Conservation (phyloP, 345 rosid genomes). For the Salix purpurea region DNA sequence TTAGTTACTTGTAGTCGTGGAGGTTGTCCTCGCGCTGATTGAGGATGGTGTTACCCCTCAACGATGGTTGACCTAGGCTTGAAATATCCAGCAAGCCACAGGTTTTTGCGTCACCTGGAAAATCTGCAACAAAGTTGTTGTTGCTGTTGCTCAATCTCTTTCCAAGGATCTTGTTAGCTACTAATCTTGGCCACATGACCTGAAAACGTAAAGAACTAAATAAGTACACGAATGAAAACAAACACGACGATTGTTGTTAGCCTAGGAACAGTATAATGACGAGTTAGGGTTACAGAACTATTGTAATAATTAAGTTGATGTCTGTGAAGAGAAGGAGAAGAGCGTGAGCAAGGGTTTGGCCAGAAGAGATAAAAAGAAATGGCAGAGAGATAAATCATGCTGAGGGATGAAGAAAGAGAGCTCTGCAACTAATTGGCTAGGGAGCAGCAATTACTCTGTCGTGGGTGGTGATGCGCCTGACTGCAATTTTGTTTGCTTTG, state of each 20-base stretch:
- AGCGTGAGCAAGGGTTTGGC: not conserved
- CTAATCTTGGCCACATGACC: slow-evolving; percentile 81
- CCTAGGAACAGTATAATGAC: not conserved
- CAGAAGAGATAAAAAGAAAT: slow-evolving; percentile 21
- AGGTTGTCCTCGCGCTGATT: slow-evolving; percentile 34
- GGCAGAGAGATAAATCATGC: slow-evolving; percentile 21
- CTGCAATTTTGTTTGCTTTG: not conserved
- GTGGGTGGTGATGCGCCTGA: slow-evolving; percentile 28
- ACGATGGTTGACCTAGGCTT: slow-evolving; percentile 28
- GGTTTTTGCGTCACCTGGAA: slow-evolving; percentile 35
- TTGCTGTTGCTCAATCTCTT: slow-evolving; percentile 70
- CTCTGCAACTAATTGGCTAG: slow-evolving; percentile 45
- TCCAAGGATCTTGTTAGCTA: slow-evolving; percentile 61
- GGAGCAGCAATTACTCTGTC: slow-evolving; percentile 34
- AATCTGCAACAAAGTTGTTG: slow-evolving; percentile 75
- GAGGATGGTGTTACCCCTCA: slow-evolving; percentile 25
- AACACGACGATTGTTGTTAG: not conserved
- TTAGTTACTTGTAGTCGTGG: slow-evolving; percentile 47
- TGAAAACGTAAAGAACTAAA: slow-evolving; percentile 2
- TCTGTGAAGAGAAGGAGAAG: not conserved
- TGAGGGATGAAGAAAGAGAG: slow-evolving; percentile 36
- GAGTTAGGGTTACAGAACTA: not conserved
- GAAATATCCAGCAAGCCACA: slow-evolving; percentile 22
- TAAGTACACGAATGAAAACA: not conserved
- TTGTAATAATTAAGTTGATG: not conserved